Evolutionary conservation across 345 rosid genomes (phyloP), one percentile per base, ranked within the genome.

Genomic region (Trapa bicornis): DNA sequence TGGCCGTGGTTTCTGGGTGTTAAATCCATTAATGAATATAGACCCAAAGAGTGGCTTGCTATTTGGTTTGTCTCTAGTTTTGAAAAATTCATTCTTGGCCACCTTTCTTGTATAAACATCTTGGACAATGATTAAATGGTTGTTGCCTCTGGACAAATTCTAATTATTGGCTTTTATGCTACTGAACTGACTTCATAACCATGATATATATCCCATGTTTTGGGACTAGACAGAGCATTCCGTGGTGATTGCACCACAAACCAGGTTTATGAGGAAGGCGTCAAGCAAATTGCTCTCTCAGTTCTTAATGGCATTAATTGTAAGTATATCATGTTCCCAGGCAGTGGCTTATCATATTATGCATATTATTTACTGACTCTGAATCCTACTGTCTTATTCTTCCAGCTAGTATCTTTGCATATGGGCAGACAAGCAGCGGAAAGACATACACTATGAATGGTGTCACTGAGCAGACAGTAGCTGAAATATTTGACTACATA

Each of bases 381-480:
- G 47, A 66, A 65, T 32, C 50, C 57, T 67, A 47, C 43, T 41
- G 6, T 41, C 64, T 36, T 8, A 57, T 64, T 11, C 64, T 70
- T 75, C 66, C 88, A 94, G 99, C 99, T 56, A 91, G 89, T 74
- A 85, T 94, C 47, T 94, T 94, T 74, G 99, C 99, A 11, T 94
- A 94, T 80, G 99, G 99, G 53, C 97, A 94, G 81, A 94, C 99
- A 37, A 88, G 97, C 86, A 93, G 98, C 75, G 98, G 98, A 76
- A 93, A 93, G 89, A 93, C 98, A 17, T 90, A 93, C 79, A 94
- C 99, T 35, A 94, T 94, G 97, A 78, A 80, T 79, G 96, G 99
- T 74, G 87, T 94, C 70, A 88, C 99, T 4, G 96, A 91, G 81
- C 79, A 72, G 71, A 78, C 96, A 0, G 96, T 82, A 47, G 87